Percentiles rank a stretch among this genome's conserved stretches.
Evolutionary conservation across 2,329 filamentous ascomycete genomes (phyloP).

Genomic region (Xylariaceae sp.): DNA sequence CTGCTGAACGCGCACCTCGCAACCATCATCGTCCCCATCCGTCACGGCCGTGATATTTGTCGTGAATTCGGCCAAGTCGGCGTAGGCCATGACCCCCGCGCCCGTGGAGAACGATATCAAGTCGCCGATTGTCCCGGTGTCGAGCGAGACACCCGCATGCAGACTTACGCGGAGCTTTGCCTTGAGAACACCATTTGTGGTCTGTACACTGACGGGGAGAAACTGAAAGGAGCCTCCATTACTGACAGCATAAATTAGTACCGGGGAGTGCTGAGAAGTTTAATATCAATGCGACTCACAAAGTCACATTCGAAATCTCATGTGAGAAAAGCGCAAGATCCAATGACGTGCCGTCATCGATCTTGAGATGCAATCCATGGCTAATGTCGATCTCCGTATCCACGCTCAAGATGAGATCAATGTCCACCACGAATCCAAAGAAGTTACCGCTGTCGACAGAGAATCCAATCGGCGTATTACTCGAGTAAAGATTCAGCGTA

Average conservation of each 20-base stretch:
- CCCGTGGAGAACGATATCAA: conserved; percentile 36
- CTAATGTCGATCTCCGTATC: conserved; percentile 45
- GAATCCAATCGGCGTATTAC: conserved; percentile 41
- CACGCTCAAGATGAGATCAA: conserved; percentile 48
- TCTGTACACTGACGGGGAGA: conserved; percentile 47
- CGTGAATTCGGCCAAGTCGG: conserved; percentile 49
- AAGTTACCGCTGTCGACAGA: conserved; percentile 35
- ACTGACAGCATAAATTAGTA: conserved; percentile 27
- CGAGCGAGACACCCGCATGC: conserved; percentile 37
- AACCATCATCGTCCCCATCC: conserved; percentile 34
- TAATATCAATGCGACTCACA: conserved; percentile 39
- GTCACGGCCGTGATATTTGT: conserved; percentile 44
- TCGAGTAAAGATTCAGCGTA: conserved; percentile 44
- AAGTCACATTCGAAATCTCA: conserved; percentile 42
- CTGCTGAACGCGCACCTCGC: conserved; percentile 43
- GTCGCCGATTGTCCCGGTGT: conserved; percentile 25
- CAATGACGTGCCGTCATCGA: conserved; percentile 46
- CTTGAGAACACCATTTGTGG: conserved; percentile 38
- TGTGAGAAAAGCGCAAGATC: conserved; percentile 47
- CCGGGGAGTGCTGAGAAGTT: neutral
- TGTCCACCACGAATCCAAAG: conserved; percentile 43
- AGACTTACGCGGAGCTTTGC: conserved; percentile 45
- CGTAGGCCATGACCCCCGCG: conserved; percentile 44
- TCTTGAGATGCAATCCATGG: conserved; percentile 50
- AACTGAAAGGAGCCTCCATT: conserved; percentile 52